Conservation (phyloP, 1,284 basidiomycete species). For the Ceratobasidium sp. region DNA sequence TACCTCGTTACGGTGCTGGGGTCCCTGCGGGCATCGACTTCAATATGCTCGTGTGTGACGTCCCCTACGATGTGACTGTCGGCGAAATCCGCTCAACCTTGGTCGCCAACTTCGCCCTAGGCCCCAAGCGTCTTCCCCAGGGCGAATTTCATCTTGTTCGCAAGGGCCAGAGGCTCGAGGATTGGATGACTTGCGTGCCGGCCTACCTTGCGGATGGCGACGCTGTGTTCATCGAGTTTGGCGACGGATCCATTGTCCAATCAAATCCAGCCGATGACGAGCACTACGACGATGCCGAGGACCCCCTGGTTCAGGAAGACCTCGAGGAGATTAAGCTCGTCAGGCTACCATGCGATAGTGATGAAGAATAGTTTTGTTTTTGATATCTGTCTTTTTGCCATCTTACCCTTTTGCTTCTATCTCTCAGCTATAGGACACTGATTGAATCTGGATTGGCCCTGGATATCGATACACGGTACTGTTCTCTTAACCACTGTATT, state of each 20-base stretch:
- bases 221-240: slow-evolving; percentile 41
- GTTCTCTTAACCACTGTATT: slow-evolving; percentile 35
- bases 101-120: slow-evolving; percentile 33
- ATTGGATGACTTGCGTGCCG: slow-evolving; percentile 43
- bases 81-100: slow-evolving; percentile 35
- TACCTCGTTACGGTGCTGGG: slow-evolving; percentile 35
- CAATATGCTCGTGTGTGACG: slow-evolving; percentile 41
- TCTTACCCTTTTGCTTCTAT: slow-evolving; percentile 36
- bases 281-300: slow-evolving; percentile 6
- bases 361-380: slow-evolving; percentile 28
- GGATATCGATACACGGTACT: slow-evolving; percentile 36
- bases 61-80: slow-evolving; percentile 37
- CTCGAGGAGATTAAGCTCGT: slow-evolving; percentile 44
- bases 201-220: slow-evolving; percentile 41
- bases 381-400: background rate
- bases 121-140: slow-evolving; percentile 33
- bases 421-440: slow-evolving; percentile 35
- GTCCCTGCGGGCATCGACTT: slow-evolving; percentile 39
- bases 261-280: slow-evolving; percentile 15
- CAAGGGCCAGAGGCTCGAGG: slow-evolving; percentile 37
- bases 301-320: slow-evolving; percentile 19
- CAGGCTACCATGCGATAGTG: slow-evolving; percentile 38
- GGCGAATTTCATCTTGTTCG: slow-evolving; percentile 37
- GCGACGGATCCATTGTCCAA: background rate
- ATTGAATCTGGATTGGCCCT: slow-evolving; percentile 32